Evolutionary conservation across 345 rosid genomes (phyloP).

Genomic region (Pugionium dolabratum): DNA sequence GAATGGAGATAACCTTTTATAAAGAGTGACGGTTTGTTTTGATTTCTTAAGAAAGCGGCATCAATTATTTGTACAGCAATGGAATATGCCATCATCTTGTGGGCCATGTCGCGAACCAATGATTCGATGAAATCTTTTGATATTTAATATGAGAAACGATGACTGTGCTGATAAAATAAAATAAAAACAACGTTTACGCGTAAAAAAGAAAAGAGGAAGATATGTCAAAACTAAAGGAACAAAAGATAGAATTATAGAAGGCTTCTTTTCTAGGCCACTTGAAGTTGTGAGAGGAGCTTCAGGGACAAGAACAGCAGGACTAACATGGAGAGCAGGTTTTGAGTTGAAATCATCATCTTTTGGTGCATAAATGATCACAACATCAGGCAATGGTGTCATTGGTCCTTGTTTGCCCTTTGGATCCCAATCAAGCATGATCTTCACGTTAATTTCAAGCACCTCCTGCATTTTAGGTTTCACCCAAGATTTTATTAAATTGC

Average conservation of each 20-base stretch:
- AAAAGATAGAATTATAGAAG: no score
- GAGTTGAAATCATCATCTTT: conserved; percentile 53
- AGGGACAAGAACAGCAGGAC: conserved; percentile 14
- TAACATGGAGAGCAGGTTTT: not conserved
- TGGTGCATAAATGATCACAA: conserved; percentile 75
- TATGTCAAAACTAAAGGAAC: no score
- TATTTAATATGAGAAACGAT: no score
- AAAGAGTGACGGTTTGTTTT: conserved; percentile 13
- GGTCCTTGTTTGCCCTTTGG: conserved; percentile 68
- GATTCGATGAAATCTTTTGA: not conserved
- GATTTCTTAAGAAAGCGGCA: conserved; percentile 28
- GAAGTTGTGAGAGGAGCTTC: conserved; percentile 38
- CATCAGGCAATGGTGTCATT: conserved; percentile 70
- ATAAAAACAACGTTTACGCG: no score
- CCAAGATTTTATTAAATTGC: not conserved
- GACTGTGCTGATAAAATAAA: no score
- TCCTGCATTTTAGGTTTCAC: conserved; percentile 43
- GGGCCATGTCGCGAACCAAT: conserved; percentile 27
- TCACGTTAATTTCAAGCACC: conserved; percentile 74
- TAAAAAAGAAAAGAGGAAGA: no score
- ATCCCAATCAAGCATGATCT: conserved; percentile 79
- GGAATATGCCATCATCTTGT: conserved; percentile 25
- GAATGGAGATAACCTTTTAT: not conserved
- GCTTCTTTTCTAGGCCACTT: conserved; percentile 32
- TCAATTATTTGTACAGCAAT: conserved; percentile 28